These are phyloP conservation scores for Pichia sp. DNA, from an alignment of 1,139 yeast species.

Conservation along the genomic window DNA sequence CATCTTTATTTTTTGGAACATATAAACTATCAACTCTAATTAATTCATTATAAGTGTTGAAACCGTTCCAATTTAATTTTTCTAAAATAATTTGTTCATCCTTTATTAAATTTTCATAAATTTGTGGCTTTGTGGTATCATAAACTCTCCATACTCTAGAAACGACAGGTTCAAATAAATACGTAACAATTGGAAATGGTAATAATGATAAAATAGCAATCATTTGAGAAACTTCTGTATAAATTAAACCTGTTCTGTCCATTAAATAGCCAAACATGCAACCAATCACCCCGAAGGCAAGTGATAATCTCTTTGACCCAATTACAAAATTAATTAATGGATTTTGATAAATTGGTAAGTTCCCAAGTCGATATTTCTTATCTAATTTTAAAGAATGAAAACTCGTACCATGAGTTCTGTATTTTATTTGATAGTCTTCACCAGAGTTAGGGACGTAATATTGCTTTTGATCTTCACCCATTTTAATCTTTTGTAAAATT, in stretches of 20 bases:
- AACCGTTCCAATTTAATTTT: slow-evolving; percentile 61
- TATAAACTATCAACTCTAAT: slow-evolving; percentile 43
- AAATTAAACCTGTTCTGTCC: slow-evolving; percentile 50
- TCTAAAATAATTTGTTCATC: slow-evolving; percentile 68
- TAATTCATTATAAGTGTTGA: slow-evolving; percentile 57
- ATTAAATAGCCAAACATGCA: slow-evolving; percentile 50
- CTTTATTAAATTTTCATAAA: slow-evolving; percentile 49
- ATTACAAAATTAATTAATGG: slow-evolving; percentile 54
- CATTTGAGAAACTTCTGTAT: slow-evolving; percentile 45
- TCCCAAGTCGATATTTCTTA: slow-evolving; percentile 43
- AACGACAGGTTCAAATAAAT: slow-evolving; percentile 61
- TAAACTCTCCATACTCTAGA: slow-evolving; percentile 67
- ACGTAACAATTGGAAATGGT: slow-evolving; percentile 49
- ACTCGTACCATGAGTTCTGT: slow-evolving; percentile 27
- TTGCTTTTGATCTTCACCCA: slow-evolving; percentile 28
- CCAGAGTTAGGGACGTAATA: slow-evolving; percentile 23
- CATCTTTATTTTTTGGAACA: slow-evolving; percentile 32
- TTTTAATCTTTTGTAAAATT: slow-evolving; percentile 16
- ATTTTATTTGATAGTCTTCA: slow-evolving; percentile 19
- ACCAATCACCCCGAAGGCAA: slow-evolving; percentile 52
- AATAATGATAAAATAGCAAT: slow-evolving; percentile 36
- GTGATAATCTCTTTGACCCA: slow-evolving; percentile 45
- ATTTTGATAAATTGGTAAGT: slow-evolving; percentile 49
- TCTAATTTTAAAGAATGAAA: slow-evolving; percentile 24
- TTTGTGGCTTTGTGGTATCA: slow-evolving; percentile 57